These are phyloP conservation scores for Heliamphora pulchella DNA, from an alignment of 179 eudicot genomes.

Conservation along the genomic window DNA sequence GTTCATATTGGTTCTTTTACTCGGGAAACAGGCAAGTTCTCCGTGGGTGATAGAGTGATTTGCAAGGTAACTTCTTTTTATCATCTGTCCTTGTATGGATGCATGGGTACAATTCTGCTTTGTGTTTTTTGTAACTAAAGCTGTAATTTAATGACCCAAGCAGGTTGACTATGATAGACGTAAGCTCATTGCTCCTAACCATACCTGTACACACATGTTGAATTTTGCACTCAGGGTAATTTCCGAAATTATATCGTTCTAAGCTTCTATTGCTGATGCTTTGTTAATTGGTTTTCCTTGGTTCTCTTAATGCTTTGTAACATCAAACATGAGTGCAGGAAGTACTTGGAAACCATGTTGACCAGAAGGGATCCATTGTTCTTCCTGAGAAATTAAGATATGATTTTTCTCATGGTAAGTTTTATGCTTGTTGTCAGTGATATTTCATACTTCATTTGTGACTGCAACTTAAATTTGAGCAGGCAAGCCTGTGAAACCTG, in stretches of 20 bases:
- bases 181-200: constrained; percentile 86
- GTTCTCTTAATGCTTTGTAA: not conserved
- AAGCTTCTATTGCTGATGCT: not conserved
- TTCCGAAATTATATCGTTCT: not conserved
- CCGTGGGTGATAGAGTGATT: constrained; percentile 71
- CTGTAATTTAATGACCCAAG: constrained; percentile 3
- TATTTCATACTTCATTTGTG: not conserved
- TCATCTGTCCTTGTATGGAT: not conserved
- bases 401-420: constrained; percentile 93
- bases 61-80: constrained; percentile 56
- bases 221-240: constrained; percentile 93
- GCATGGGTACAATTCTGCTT: not conserved
- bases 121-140: not conserved
- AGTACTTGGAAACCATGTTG: constrained; percentile 92
- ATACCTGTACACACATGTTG: constrained; percentile 97
- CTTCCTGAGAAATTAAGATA: constrained; percentile 94
- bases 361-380: constrained; percentile 97
- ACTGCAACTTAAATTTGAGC: constrained; percentile 19
- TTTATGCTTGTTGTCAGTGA: not conserved
- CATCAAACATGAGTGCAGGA: constrained; percentile 44
- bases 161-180: constrained; percentile 95
- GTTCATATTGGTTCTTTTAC: constrained; percentile 76
- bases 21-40: constrained; percentile 46
- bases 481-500: constrained; percentile 89
- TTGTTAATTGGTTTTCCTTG: not conserved